Evolutionary conservation across 306 rosid species (phyloP).

Genomic region (Rosa chinensis): DNA sequence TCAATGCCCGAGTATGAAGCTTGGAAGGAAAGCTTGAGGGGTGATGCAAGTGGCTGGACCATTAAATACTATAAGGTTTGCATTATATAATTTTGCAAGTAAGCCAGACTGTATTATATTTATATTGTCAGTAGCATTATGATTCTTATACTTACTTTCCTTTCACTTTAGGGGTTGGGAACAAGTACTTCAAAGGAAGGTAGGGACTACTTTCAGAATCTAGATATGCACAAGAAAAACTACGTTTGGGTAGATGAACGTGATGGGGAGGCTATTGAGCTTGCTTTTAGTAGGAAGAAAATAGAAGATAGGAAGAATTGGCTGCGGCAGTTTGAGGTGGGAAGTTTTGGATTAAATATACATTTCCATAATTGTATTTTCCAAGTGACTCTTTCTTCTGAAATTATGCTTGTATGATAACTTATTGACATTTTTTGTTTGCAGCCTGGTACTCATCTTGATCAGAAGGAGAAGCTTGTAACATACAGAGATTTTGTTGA

Average conservation of each 20-base stretch:
- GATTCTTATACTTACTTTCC: conserved; percentile 4
- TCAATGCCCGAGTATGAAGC: conserved; percentile 80
- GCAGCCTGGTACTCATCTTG: conserved; percentile 90
- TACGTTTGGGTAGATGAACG: conserved; percentile 77
- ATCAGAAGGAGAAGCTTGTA: conserved; percentile 56
- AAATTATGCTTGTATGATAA: not conserved
- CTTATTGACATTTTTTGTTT: conserved; percentile 5
- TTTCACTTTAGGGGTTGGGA: conserved; percentile 74
- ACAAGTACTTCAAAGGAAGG: conserved; percentile 95
- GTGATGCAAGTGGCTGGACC: conserved; percentile 73
- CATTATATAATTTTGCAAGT: conserved; percentile 12
- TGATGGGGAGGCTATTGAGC: conserved; percentile 87
- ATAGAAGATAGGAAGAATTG: conserved; percentile 91
- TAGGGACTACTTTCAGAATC: conserved; percentile 75
- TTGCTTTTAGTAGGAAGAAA: conserved; percentile 93
- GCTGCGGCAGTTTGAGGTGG: conserved; percentile 91
- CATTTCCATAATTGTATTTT: not conserved
- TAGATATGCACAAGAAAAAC: conserved; percentile 71
- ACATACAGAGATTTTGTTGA: conserved; percentile 89
- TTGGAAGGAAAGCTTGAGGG: conserved; percentile 77
- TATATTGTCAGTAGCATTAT: not conserved
- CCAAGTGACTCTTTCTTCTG: conserved; percentile 2
- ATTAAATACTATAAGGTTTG: conserved; percentile 95
- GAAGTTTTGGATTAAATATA: not conserved
- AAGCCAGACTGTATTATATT: not conserved